Conservation (phyloP, 805 yeast species). For the Candida lessepsii region DNA sequence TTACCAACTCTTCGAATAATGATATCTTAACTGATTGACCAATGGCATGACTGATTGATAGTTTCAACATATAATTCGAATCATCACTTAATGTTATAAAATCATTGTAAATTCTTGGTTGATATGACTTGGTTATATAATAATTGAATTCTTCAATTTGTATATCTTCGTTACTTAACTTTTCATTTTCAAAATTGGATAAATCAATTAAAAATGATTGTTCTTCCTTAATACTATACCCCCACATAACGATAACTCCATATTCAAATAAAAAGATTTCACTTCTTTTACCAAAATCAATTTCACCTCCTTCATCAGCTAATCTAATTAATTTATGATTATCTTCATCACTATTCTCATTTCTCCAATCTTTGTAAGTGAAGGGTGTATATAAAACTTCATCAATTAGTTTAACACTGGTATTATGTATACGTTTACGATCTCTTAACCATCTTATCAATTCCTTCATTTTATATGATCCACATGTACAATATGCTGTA, state of each 20-base stretch:
- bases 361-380: slow-evolving; percentile 75
- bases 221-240: slow-evolving; percentile 84
- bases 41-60: slow-evolving; percentile 91
- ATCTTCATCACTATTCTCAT: slow-evolving; percentile 24
- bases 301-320: slow-evolving; percentile 95
- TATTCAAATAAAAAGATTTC: slow-evolving; percentile 91
- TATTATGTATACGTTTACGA: slow-evolving; percentile 66
- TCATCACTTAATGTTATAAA: slow-evolving; percentile 91
- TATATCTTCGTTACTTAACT: slow-evolving; percentile 85
- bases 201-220: slow-evolving; percentile 74
- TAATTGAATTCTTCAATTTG: slow-evolving; percentile 95
- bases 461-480: slow-evolving; percentile 87
- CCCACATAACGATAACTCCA: slow-evolving; percentile 98
- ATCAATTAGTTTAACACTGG: slow-evolving; percentile 85
- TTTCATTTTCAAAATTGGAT: slow-evolving; percentile 90
- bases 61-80: slow-evolving; percentile 83
- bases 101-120: slow-evolving; percentile 93
- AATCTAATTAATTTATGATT: slow-evolving; percentile 53
- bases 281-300: slow-evolving; percentile 76
- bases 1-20: slow-evolving; percentile 91
- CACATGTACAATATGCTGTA: slow-evolving; percentile 95
- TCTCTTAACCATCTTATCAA: slow-evolving; percentile 82
- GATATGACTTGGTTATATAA: slow-evolving; percentile 89
- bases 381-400: slow-evolving; percentile 95
- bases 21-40: slow-evolving; percentile 96